Evolutionary conservation across 208 protist genomes (phyloP).

Genomic region (Porcisia deanei): DNA sequence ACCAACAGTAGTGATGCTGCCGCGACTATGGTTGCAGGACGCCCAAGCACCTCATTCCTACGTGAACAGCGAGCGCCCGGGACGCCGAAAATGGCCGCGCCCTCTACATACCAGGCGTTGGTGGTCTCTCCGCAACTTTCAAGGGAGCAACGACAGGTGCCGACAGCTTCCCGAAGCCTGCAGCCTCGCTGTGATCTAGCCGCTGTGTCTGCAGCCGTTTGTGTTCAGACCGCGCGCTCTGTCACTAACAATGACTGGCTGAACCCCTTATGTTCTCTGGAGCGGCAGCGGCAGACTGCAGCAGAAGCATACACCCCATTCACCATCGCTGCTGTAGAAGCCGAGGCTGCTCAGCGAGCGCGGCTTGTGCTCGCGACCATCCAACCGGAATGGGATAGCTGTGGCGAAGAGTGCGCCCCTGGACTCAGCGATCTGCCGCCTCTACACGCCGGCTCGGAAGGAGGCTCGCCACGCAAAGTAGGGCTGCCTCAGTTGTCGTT

Average conservation of each 20-base stretch:
- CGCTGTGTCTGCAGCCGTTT: background rate
- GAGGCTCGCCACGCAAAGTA: background rate
- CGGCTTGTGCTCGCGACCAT: background rate
- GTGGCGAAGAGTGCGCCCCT: background rate
- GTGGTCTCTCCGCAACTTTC: background rate
- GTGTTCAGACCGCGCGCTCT: no score
- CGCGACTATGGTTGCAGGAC: background rate
- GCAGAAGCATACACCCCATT: constrained; percentile 9
- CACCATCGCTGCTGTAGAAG: constrained; percentile 7
- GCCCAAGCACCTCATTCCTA: background rate
- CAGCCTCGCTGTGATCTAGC: background rate
- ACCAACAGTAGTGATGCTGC: background rate
- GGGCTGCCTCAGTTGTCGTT: background rate
- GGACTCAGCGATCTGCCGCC: background rate
- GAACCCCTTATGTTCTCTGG: constrained; percentile 4
- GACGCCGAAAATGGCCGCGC: background rate
- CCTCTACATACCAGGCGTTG: background rate
- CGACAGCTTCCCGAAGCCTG: background rate
- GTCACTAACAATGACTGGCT: constrained; percentile 1
- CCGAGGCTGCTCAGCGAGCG: background rate
- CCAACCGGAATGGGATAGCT: background rate
- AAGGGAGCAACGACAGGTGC: background rate
- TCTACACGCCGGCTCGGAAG: background rate
- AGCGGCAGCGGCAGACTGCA: constrained; percentile 4
- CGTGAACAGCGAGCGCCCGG: background rate